phyloP scores from a whole-genome alignment of 768 basidiomycete species.

The Rhizopogon rudus region DNA sequence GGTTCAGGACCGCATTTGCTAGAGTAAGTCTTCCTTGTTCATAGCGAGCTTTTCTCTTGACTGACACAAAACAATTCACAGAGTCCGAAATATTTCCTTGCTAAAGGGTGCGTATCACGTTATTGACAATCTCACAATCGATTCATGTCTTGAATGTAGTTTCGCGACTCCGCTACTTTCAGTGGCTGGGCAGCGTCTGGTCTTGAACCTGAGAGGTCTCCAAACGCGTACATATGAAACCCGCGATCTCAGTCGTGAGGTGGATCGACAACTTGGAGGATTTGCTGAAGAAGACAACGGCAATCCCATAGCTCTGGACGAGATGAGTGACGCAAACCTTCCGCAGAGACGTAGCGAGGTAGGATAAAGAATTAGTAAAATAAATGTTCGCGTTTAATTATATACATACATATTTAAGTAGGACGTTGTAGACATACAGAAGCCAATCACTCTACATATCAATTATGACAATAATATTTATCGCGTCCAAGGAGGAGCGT shows the following conservation, averaged over 20 bases:
- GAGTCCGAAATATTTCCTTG: conserved; percentile 1
- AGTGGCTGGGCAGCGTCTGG: conserved; percentile 19
- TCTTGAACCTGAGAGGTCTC: conserved; percentile 14
- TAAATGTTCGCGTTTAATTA: too few relatives aligned
- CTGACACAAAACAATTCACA: neutral
- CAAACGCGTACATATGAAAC: conserved; percentile 1
- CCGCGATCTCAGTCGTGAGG: conserved; percentile 12
- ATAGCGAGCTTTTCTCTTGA: too few relatives aligned
- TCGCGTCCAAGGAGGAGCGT: too few relatives aligned
- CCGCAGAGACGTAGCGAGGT: too few relatives aligned
- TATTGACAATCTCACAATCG: neutral
- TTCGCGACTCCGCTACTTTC: conserved; percentile 12
- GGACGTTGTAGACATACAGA: too few relatives aligned
- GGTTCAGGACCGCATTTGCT: neutral
- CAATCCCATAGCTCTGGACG: neutral
- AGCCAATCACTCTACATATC: too few relatives aligned
- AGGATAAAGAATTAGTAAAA: too few relatives aligned
- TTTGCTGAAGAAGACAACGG: neutral
- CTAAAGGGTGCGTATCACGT: neutral
- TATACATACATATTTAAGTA: too few relatives aligned
- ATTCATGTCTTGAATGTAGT: conserved; percentile 1
- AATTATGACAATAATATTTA: too few relatives aligned
- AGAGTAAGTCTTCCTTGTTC: neutral
- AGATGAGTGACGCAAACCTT: neutral
- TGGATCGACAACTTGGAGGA: conserved; percentile 10